Evolutionary conservation across 306 rosid species (phyloP).

Genomic region (Vicia sativa): DNA sequence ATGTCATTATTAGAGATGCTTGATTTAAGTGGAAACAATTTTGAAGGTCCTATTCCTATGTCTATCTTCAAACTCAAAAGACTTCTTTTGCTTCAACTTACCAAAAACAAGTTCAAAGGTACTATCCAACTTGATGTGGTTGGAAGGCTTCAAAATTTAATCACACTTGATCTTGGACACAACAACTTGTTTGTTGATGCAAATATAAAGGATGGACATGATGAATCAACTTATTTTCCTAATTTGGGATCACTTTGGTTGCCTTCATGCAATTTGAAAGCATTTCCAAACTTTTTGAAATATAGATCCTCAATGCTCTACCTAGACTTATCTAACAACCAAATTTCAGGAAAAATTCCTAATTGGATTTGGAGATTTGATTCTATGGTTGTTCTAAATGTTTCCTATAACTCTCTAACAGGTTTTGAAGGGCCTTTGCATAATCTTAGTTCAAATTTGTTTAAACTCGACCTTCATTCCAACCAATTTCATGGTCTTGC

Average conservation of each 20-base stretch:
- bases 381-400: constrained; percentile 28
- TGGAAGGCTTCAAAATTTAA: constrained; percentile 27
- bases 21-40: constrained; percentile 47
- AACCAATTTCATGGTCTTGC: constrained; percentile 47
- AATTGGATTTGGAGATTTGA: constrained; percentile 58
- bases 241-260: constrained; percentile 24
- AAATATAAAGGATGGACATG: not conserved
- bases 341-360: constrained; percentile 52
- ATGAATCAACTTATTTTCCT: constrained; percentile 16
- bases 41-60: constrained; percentile 49
- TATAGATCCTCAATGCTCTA: constrained; percentile 8
- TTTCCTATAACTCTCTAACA: constrained; percentile 53
- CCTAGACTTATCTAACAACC: constrained; percentile 55
- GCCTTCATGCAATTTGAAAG: constrained; percentile 43
- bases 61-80: constrained; percentile 38
- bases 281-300: constrained; percentile 45
- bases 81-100: constrained; percentile 46
- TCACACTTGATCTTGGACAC: constrained; percentile 49
- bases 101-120: constrained; percentile 58
- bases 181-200: constrained; percentile 42
- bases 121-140: constrained; percentile 20
- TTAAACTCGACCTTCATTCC: constrained; percentile 47
- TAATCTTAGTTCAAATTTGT: not conserved
- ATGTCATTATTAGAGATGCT: constrained; percentile 17
- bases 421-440: constrained; percentile 31